These are phyloP conservation scores for Macrocystidia cucumis DNA, from an alignment of 1,284 basidiomycete species.

Conservation along the genomic window DNA sequence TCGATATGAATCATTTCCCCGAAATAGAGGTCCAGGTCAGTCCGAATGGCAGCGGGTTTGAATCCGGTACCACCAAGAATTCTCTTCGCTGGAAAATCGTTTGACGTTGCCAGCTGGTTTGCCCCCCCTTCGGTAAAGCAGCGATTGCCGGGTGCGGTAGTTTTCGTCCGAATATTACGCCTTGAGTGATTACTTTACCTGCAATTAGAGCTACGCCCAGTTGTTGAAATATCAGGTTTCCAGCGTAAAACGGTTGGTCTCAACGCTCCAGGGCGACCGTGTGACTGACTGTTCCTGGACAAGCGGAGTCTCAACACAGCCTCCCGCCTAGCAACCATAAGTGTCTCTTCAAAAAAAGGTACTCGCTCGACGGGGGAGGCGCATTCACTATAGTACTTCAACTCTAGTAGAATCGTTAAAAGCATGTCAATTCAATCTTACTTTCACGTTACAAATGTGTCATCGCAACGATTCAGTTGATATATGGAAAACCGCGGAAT, in stretches of 20 bases:
- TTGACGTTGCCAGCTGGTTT: conserved; percentile 8
- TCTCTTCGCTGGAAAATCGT: too few relatives aligned
- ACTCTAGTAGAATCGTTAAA: too few relatives aligned
- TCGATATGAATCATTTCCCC: conserved; percentile 51
- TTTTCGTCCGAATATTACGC: too few relatives aligned
- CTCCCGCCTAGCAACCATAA: too few relatives aligned
- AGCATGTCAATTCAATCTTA: too few relatives aligned
- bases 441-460: too few relatives aligned
- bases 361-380: too few relatives aligned
- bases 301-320: conserved; percentile 9
- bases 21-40: conserved; percentile 10
- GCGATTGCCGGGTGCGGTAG: conserved; percentile 2
- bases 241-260: conserved; percentile 5
- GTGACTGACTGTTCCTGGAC: conserved; percentile 8
- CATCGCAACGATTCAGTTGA: too few relatives aligned
- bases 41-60: conserved; percentile 1
- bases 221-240: conserved; percentile 3
- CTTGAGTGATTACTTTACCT: not conserved
- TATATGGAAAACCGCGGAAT: too few relatives aligned
- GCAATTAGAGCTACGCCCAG: conserved; percentile 3
- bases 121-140: not conserved
- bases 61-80: conserved; percentile 3
- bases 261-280: conserved; percentile 7
- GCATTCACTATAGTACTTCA: too few relatives aligned
- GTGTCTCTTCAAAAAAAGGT: too few relatives aligned